phyloP scores from a whole-genome alignment of 371 early-diverging fungal species.

The Mortierella sp. region DNA sequence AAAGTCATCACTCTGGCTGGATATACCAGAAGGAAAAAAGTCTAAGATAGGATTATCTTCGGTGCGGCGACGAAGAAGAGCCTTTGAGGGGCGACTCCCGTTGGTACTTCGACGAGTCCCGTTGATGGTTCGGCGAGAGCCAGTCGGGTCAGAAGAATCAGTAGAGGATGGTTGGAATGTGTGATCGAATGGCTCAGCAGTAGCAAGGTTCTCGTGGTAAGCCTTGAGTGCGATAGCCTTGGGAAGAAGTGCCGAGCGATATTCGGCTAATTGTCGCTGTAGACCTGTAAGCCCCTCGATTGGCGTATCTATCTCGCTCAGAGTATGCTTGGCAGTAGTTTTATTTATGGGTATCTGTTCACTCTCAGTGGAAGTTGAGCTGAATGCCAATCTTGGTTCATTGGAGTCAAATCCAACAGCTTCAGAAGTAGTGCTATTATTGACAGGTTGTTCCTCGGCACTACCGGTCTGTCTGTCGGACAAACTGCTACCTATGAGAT shows the following conservation, averaged over 20 bases:
- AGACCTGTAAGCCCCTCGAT: constrained; percentile 37
- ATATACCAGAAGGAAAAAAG: neutral
- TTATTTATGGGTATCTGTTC: neutral
- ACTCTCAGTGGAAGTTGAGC: neutral
- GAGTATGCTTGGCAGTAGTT: neutral
- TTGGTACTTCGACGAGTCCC: neutral
- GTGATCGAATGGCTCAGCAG: constrained; percentile 12
- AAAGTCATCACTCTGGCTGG: neutral
- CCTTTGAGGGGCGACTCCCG: neutral
- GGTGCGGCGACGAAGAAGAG: neutral
- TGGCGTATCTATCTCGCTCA: neutral
- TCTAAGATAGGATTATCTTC: neutral
- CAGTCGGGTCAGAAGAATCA: neutral
- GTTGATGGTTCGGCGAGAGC: no score
- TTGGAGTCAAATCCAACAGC: no score
- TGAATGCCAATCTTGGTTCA: no score
- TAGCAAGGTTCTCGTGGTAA: constrained; percentile 27
- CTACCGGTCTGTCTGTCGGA: no score
- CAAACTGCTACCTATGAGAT: no score
- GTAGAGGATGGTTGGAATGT: neutral
- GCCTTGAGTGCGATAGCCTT: constrained; percentile 27
- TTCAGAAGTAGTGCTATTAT: no score
- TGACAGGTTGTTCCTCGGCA: neutral
- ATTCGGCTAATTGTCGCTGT: constrained; percentile 38
- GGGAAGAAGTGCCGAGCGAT: constrained; percentile 31